A percentile compares a stretch with the other conserved stretches of the same genome.
phyloP scores from a whole-genome alignment of 1,284 basidiomycete species.

The Cryptococcus sp. region DNA sequence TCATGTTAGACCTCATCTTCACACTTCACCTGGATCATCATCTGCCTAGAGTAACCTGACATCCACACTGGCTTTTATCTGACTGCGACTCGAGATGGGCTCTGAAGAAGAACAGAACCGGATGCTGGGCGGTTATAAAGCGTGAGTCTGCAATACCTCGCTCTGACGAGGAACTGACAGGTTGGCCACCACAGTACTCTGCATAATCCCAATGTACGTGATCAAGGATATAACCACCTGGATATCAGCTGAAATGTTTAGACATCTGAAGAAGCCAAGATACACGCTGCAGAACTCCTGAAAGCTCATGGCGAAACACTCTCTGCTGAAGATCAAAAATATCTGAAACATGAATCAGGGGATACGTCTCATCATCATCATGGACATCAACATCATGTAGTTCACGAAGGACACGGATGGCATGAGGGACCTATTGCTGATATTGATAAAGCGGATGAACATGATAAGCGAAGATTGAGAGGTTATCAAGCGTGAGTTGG shows the following conservation, averaged over 20 bases:
- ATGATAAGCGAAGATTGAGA: background rate
- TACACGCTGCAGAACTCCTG: slow-evolving; percentile 5
- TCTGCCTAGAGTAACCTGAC: too few species aligned
- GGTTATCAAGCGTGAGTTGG: slow-evolving; percentile 1
- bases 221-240: background rate
- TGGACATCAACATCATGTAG: background rate
- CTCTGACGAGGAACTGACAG: background rate
- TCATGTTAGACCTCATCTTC: too few species aligned
- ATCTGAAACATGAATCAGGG: background rate
- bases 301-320: slow-evolving; percentile 1
- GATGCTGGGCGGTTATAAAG: slow-evolving; percentile 12
- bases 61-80: too few species aligned
- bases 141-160: slow-evolving; percentile 2
- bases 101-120: slow-evolving; percentile 2
- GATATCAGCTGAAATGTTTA: background rate
- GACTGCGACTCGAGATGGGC: background rate
- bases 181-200: slow-evolving; percentile 11
- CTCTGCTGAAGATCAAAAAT: background rate
- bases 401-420: background rate
- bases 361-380: background rate
- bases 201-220: slow-evolving; percentile 13
- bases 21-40: too few species aligned
- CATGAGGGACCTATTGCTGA: background rate
- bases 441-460: background rate
- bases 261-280: slow-evolving; percentile 9